These are phyloP conservation scores for Fusarium poae DNA, from an alignment of 2,329 filamentous ascomycete species.

Conservation along the genomic window DNA sequence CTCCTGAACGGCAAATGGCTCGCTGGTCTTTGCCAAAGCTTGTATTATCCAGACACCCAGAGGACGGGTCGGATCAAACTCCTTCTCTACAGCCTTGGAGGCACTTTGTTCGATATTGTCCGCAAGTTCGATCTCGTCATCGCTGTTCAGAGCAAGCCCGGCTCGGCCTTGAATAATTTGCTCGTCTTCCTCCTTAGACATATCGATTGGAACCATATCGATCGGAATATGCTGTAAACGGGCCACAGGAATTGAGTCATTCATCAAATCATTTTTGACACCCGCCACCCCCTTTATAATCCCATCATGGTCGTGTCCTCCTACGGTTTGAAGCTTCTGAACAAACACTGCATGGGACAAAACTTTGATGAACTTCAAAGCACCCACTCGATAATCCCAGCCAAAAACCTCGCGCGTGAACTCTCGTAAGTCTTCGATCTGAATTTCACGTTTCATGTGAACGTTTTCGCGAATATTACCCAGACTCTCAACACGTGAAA, in stretches of 20 bases:
- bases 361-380: constrained; percentile 85
- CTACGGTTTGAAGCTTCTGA: constrained; percentile 61
- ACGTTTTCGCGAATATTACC: constrained; percentile 48
- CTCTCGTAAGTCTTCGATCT: constrained; percentile 69
- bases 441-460: constrained; percentile 43
- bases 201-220: constrained; percentile 81
- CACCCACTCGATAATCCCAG: constrained; percentile 83
- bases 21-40: constrained; percentile 47
- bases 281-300: constrained; percentile 76
- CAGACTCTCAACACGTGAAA: constrained; percentile 73
- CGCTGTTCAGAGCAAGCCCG: constrained; percentile 72
- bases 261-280: constrained; percentile 76
- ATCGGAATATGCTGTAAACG: constrained; percentile 82
- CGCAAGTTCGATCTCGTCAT: constrained; percentile 71
- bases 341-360: constrained; percentile 82
- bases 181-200: constrained; percentile 78
- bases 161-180: constrained; percentile 64
- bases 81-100: constrained; percentile 10
- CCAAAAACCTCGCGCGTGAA: constrained; percentile 87
- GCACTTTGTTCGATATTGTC: constrained; percentile 36
- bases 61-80: constrained; percentile 74
- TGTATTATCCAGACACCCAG: constrained; percentile 59
- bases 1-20: constrained; percentile 45
- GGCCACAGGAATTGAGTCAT: constrained; percentile 81
- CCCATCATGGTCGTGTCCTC: constrained; percentile 53